A percentile compares a stretch with the other conserved stretches of the same genome.
These are phyloP conservation scores for Tetrapisispora iriomotensis DNA, from an alignment of 805 yeast species.

Conservation along the genomic window DNA sequence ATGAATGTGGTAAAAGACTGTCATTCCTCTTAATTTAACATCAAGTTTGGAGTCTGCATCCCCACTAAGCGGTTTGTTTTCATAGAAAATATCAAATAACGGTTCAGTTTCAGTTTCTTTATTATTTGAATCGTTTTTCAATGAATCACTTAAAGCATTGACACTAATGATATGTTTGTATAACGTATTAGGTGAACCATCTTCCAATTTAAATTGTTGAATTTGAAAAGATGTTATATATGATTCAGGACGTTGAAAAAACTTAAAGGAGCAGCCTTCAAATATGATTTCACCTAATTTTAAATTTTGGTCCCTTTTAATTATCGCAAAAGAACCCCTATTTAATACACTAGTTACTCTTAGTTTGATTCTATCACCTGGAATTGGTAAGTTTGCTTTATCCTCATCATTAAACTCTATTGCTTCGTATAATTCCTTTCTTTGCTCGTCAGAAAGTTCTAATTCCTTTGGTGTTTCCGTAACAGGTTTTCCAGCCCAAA, in stretches of 20 bases:
- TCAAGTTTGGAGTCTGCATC: slow-evolving; percentile 71
- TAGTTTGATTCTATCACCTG: slow-evolving; percentile 61
- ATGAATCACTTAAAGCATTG: slow-evolving; percentile 40
- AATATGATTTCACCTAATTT: slow-evolving; percentile 70
- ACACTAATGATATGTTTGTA: slow-evolving; percentile 84
- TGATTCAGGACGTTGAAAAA: slow-evolving; percentile 73
- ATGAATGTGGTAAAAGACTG: slow-evolving; percentile 78
- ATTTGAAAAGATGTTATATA: slow-evolving; percentile 61
- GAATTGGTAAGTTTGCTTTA: slow-evolving; percentile 41
- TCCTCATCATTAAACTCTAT: slow-evolving; percentile 77
- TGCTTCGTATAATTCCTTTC: slow-evolving; percentile 83
- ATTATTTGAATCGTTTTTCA: slow-evolving; percentile 10
- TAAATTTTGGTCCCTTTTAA: slow-evolving; percentile 22
- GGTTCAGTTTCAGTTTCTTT: slow-evolving; percentile 32
- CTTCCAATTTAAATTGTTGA: slow-evolving; percentile 77
- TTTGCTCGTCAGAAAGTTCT: slow-evolving; percentile 73
- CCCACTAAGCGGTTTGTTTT: slow-evolving; percentile 75
- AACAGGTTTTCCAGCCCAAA: slow-evolving; percentile 45
- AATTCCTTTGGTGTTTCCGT: slow-evolving; percentile 31
- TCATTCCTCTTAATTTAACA: slow-evolving; percentile 74
- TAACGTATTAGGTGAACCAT: slow-evolving; percentile 69
- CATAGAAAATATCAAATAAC: slow-evolving; percentile 73
- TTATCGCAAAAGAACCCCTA: slow-evolving; percentile 67
- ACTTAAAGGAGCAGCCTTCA: slow-evolving; percentile 68
- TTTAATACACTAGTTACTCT: slow-evolving; percentile 59